Evolutionary conservation across 2,329 filamentous ascomycete species (phyloP).

Genomic region (Colletotrichum gloeosporioides): DNA sequence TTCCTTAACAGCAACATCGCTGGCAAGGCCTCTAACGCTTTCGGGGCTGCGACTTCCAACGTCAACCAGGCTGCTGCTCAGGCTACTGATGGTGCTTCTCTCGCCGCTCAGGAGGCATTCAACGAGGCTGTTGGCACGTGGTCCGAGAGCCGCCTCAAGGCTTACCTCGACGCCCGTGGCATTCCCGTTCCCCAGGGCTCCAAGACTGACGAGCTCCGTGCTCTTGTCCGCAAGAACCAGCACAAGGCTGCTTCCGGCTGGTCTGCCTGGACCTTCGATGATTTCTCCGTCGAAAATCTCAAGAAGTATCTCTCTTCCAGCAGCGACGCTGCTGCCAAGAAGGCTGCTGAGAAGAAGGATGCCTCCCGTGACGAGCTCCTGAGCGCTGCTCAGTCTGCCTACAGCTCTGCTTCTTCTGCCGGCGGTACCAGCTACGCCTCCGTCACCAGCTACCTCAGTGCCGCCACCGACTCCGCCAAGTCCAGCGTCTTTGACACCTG

Average conservation of each 20-base stretch:
- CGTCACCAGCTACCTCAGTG: slow-evolving; percentile 72
- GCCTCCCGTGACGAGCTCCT: slow-evolving; percentile 77
- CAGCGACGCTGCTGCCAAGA: slow-evolving; percentile 60
- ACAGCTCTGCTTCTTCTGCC: slow-evolving; percentile 62
- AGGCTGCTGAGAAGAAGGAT: slow-evolving; percentile 66
- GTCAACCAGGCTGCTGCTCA: slow-evolving; percentile 79
- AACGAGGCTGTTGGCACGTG: slow-evolving; percentile 65
- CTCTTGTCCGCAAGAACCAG: slow-evolving; percentile 74
- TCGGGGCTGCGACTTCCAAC: slow-evolving; percentile 75
- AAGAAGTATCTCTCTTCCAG: slow-evolving; percentile 60
- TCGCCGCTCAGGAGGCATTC: slow-evolving; percentile 71
- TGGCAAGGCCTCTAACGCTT: slow-evolving; percentile 63
- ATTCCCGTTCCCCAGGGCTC: slow-evolving; percentile 75
- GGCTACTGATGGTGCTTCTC: slow-evolving; percentile 72
- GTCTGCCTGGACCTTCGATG: slow-evolving; percentile 81
- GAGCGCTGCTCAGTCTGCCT: slow-evolving; percentile 66
- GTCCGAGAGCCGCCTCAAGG: slow-evolving; percentile 80
- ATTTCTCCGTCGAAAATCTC: slow-evolving; percentile 74
- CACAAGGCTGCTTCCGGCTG: slow-evolving; percentile 73
- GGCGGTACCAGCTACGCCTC: slow-evolving; percentile 68
- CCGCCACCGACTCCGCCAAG: slow-evolving; percentile 71
- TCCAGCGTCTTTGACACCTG: slow-evolving; percentile 73
- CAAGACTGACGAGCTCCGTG: slow-evolving; percentile 75
- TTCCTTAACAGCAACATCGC: slow-evolving; percentile 70
- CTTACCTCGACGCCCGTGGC: slow-evolving; percentile 78